Base-by-base conservation (phyloP, 768 basidiomycete species). In the Fomitopsis pulvina region DNA sequence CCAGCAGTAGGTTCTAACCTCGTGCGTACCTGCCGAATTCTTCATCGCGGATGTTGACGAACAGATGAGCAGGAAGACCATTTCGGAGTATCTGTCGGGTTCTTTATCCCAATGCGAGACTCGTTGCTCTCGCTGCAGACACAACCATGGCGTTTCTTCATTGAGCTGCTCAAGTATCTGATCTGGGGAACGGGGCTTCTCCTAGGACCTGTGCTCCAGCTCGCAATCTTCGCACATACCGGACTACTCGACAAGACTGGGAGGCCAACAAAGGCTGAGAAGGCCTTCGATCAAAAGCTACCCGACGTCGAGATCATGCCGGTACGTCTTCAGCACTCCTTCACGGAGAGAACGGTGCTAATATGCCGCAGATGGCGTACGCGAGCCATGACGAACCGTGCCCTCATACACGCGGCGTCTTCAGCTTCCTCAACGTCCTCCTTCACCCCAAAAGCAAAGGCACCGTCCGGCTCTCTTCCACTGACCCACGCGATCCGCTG, bases 221-320 rank as follows among this genome's bases (percentile, higher is more conserved):
- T 63, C 16, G 56, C 61, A 12, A 58, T 72, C n/a, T 66, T 70
- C 47, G 51, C 61, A 14, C 60, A 52, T 14, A 64, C 68, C 3
- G 24, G 50, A 0, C 55, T 69, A 10, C 53, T 71, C 2, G 61
- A 65, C 38, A 44, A 52, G 26, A 51, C 48, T 1, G 54, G 56
- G 0, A 45, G 48, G 27, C 48, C 49, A 20, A 52, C 47, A 18
- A 45, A 38, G 38, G 40, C 29, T 2, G 47, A 52, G 26, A 52
- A 34, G 29, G 59, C 53, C 14, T 52, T 49, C 26, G 45, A 51
- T 3, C 57, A 68, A 45, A 52, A 57, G n/a, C 52, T 60, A 7
- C 69, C 73, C 1, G 72, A 75, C 52, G 60, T 73, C 45, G 72
- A 73, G 51, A 64, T 73, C 38, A 68, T 68, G 63, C 56, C 57